Percentiles rank a stretch among this genome's conserved stretches.
These are phyloP conservation scores for Aspergillus bombycis DNA, from an alignment of 2,329 filamentous ascomycete species.

Conservation along the genomic window DNA sequence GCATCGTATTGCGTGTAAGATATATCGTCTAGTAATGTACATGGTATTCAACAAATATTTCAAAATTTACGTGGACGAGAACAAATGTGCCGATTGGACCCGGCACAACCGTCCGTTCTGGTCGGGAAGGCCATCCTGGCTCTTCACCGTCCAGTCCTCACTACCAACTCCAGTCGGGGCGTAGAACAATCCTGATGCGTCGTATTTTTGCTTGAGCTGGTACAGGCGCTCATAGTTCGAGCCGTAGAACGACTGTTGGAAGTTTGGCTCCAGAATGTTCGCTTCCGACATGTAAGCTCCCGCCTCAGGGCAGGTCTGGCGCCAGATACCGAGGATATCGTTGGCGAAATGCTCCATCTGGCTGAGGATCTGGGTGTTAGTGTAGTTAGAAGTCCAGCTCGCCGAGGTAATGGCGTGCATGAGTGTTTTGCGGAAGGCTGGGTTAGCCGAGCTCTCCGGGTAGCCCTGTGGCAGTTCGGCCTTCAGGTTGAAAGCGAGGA, in stretches of 20 bases:
- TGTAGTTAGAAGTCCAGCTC: conserved; percentile 25
- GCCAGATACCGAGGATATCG: conserved; percentile 26
- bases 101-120: conserved; percentile 49
- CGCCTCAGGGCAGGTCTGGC: conserved; percentile 26
- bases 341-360: conserved; percentile 27
- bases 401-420: conserved; percentile 31
- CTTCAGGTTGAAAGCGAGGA: conserved; percentile 40
- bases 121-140: conserved; percentile 30
- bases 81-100: no score
- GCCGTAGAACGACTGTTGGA: conserved; percentile 36
- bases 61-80: neutral
- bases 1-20: neutral
- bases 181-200: conserved; percentile 55
- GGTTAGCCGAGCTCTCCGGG: conserved; percentile 26
- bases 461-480: conserved; percentile 25
- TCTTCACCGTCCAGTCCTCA: conserved; percentile 52
- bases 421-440: conserved; percentile 28
- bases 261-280: conserved; percentile 44
- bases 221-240: conserved; percentile 31
- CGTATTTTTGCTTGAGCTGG: conserved; percentile 56
- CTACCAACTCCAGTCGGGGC: conserved; percentile 56
- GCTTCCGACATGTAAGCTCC: conserved; percentile 52
- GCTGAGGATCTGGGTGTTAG: conserved; percentile 41
- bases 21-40: neutral
- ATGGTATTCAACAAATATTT: neutral